phyloP scores from a whole-genome alignment of 352 stramenopile genomes.

The Globisporangium polare region DNA sequence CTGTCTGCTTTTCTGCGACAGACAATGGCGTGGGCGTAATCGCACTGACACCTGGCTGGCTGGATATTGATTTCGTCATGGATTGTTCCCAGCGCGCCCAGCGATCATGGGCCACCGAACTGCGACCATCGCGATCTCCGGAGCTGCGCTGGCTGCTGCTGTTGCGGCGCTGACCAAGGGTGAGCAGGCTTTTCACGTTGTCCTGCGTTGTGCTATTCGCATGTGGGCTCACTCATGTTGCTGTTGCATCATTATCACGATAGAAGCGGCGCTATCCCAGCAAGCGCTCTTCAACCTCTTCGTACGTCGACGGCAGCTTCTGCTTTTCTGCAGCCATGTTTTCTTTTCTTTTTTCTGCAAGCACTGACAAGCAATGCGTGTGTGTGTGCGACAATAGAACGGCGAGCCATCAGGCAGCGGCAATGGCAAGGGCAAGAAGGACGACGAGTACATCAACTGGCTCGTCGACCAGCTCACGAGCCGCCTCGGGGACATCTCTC shows the following conservation, averaged over 20 bases:
- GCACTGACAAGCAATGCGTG: not conserved
- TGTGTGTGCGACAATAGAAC: conserved; percentile 18
- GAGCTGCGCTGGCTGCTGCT: conserved; percentile 43
- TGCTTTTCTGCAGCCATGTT: not conserved
- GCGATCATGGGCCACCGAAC: conserved; percentile 12
- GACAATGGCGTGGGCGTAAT: not conserved
- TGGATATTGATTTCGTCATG: not conserved
- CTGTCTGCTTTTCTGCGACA: not conserved
- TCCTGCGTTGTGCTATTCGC: not conserved
- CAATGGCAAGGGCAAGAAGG: conserved; percentile 28
- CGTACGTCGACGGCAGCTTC: conserved; percentile 8
- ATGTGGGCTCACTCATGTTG: not conserved
- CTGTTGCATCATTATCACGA: not conserved
- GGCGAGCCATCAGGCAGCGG: conserved; percentile 18
- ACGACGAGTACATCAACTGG: conserved; percentile 48
- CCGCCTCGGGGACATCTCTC: conserved; percentile 64
- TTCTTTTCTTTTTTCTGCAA: not conserved
- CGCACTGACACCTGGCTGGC: not conserved
- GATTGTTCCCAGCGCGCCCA: conserved; percentile 9
- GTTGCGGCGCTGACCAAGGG: conserved; percentile 38
- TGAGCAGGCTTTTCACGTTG: conserved; percentile 1
- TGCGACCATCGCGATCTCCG: conserved; percentile 26
- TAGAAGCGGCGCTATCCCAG: conserved; percentile 46
- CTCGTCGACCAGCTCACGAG: conserved; percentile 61
- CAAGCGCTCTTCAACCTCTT: conserved; percentile 33